Evolutionary conservation across 192 early-diverging fungal species (phyloP).

Genomic region (Rhizophlyctis rosea): DNA sequence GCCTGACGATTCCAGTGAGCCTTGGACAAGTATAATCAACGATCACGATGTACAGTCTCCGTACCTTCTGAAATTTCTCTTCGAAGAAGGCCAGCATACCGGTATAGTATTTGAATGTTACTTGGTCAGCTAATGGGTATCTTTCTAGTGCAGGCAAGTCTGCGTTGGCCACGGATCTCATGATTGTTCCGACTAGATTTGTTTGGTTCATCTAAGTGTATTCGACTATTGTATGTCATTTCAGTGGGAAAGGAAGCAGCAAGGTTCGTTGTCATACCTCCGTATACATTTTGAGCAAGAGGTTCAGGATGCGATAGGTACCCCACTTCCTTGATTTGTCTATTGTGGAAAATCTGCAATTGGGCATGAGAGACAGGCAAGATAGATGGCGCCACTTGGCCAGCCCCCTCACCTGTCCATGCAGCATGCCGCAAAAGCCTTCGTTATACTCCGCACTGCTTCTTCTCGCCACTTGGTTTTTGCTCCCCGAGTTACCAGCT

Average conservation of each 20-base stretch:
- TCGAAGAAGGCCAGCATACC: conserved; percentile 84
- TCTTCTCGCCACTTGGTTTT: conserved; percentile 70
- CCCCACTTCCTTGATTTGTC: conserved; percentile 84
- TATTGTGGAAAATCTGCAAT: conserved; percentile 18
- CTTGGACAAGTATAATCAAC: background rate
- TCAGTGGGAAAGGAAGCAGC: conserved; percentile 7
- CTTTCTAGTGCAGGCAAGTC: conserved; percentile 72
- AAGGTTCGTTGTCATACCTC: conserved; percentile 65
- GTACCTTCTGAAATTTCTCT: conserved; percentile 70
- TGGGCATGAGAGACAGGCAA: background rate
- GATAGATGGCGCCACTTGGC: conserved; percentile 5
- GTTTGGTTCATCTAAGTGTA: conserved; percentile 58
- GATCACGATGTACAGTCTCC: background rate
- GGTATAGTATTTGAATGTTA: conserved; percentile 82
- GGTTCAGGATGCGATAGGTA: conserved; percentile 80
- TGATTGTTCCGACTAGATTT: conserved; percentile 81
- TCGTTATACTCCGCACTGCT: conserved; percentile 80
- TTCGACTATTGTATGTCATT: background rate
- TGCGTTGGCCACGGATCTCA: conserved; percentile 64
- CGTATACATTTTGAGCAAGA: conserved; percentile 86
- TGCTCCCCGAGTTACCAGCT: conserved; percentile 31
- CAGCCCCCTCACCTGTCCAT: conserved; percentile 67
- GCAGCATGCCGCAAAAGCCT: conserved; percentile 83
- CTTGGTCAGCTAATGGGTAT: conserved; percentile 83
- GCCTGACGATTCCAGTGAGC: conserved; percentile 41